These are phyloP conservation scores for Colletotrichum ledebouriae DNA, from an alignment of 2,329 filamentous ascomycete species.

Conservation along the genomic window DNA sequence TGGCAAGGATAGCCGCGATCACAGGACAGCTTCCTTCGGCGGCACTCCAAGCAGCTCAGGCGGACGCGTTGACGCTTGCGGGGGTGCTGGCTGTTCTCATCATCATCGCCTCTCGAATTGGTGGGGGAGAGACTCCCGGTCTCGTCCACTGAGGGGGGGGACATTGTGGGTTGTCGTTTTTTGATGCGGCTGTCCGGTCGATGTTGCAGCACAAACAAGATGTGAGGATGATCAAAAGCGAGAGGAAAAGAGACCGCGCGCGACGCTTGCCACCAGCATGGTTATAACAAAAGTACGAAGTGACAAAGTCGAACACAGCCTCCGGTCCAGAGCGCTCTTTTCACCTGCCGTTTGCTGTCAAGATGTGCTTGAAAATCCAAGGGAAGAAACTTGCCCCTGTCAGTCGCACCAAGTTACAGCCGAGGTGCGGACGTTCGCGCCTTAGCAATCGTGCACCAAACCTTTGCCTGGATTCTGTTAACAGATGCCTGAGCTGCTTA, in stretches of 20 bases:
- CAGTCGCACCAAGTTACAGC: conserved; percentile 24
- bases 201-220: conserved; percentile 7
- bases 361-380: conserved; percentile 35
- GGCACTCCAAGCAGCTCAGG: conserved; percentile 72
- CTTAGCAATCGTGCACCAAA: not conserved
- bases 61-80: conserved; percentile 72
- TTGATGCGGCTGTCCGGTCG: conserved; percentile 1
- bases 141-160: conserved; percentile 48
- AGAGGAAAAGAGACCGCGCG: conserved; percentile 24
- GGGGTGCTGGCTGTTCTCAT: conserved; percentile 52
- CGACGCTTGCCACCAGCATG: conserved; percentile 29
- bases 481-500: not conserved
- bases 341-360: conserved; percentile 36
- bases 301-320: conserved; percentile 35
- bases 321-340: conserved; percentile 37
- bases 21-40: conserved; percentile 72
- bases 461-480: not conserved
- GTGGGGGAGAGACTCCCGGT: conserved; percentile 37
- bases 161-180: conserved; percentile 36
- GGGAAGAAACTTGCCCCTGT: conserved; percentile 42
- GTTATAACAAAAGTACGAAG: conserved; percentile 41
- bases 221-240: conserved; percentile 33
- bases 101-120: conserved; percentile 43
- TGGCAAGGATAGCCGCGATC: conserved; percentile 73
- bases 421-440: conserved; percentile 4